Percentiles rank a stretch among this genome's conserved stretches.
phyloP scores from a whole-genome alignment of 441 rosid species.

The Croton laevigatus region DNA sequence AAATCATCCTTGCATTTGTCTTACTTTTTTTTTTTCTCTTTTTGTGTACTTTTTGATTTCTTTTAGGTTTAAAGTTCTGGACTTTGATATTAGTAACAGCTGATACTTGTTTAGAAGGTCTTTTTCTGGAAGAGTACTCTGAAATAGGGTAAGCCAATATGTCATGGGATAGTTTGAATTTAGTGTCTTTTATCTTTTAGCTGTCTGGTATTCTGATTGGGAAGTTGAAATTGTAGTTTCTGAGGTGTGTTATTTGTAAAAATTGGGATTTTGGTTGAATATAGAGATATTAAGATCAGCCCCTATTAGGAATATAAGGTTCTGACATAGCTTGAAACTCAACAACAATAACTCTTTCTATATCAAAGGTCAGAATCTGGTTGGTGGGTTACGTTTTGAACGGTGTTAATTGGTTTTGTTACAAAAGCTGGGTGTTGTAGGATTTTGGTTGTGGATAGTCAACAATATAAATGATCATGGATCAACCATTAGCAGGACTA shows the following conservation, averaged over 20 bases:
- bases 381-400: background rate
- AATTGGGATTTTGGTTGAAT: no score
- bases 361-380: no score
- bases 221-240: background rate
- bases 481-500: conserved; percentile 28
- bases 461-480: conserved; percentile 36
- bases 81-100: conserved; percentile 10
- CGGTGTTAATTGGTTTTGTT: background rate
- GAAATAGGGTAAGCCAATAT: background rate
- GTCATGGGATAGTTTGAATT: background rate
- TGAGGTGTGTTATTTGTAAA: background rate
- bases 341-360: no score
- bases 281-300: no score
- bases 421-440: background rate
- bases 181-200: conserved; percentile 5
- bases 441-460: conserved; percentile 8
- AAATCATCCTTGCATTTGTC: background rate
- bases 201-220: background rate
- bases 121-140: background rate
- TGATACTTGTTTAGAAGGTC: conserved; percentile 8
- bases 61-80: conserved; percentile 19
- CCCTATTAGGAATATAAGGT: no score
- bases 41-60: background rate
- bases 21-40: background rate
- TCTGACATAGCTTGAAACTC: no score